Evolutionary conservation across 2,329 filamentous ascomycete species (phyloP).

Genomic region (Beauveria brongniartii): DNA sequence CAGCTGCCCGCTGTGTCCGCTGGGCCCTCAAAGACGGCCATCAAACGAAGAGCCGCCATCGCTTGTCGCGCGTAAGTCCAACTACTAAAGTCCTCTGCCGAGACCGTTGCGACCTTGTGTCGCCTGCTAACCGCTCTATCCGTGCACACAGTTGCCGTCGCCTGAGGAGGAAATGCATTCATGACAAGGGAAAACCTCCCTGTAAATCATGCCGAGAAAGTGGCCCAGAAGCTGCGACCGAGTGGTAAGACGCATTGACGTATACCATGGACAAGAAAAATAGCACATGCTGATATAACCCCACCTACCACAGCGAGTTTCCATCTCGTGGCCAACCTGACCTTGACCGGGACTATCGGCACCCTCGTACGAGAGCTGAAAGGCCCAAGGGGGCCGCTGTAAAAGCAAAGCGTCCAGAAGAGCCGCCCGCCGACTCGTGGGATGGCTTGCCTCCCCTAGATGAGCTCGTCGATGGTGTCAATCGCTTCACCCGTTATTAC

Average conservation of each 20-base stretch:
- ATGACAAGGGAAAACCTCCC: constrained; percentile 39
- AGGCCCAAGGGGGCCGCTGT: constrained; percentile 34
- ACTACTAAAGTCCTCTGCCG: background rate
- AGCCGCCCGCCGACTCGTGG: constrained; percentile 32
- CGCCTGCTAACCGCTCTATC: background rate
- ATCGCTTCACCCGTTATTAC: constrained; percentile 46
- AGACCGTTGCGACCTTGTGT: background rate
- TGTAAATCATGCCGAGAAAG: constrained; percentile 45
- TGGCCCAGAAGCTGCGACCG: constrained; percentile 34
- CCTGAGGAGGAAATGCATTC: constrained; percentile 48
- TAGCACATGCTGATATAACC: background rate
- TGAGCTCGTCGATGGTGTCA: constrained; percentile 43
- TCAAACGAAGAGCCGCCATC: constrained; percentile 43
- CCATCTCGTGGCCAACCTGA: constrained; percentile 45
- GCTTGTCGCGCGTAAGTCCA: constrained; percentile 42
- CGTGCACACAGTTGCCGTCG: constrained; percentile 38
- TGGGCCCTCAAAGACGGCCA: constrained; percentile 15
- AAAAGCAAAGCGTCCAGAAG: constrained; percentile 23
- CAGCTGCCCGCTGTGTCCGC: background rate
- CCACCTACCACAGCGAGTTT: constrained; percentile 34
- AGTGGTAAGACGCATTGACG: constrained; percentile 36
- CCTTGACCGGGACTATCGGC: constrained; percentile 47
- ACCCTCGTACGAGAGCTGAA: constrained; percentile 43
- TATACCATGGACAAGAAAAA: background rate
- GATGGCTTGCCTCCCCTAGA: constrained; percentile 39